Evolutionary conservation across 768 basidiomycete genomes (phyloP).

Genomic region (Mycena alexandri): DNA sequence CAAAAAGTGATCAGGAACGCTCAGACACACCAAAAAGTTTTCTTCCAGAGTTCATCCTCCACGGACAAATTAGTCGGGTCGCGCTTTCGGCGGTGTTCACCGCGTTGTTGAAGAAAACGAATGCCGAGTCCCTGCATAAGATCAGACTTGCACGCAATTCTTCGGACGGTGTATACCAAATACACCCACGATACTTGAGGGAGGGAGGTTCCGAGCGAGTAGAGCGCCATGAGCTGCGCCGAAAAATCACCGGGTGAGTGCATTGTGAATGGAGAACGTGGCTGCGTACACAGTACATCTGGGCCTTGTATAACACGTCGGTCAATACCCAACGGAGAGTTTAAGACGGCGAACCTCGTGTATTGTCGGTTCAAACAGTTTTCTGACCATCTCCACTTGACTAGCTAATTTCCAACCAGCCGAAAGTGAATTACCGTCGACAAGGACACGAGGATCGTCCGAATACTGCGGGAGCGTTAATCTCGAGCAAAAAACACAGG

Average conservation of each 20-base stretch:
- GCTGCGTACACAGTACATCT: constrained; percentile 69
- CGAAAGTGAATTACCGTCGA: constrained; percentile 56
- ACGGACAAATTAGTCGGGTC: constrained; percentile 44
- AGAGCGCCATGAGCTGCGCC: constrained; percentile 45
- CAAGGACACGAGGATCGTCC: constrained; percentile 57
- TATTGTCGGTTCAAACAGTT: constrained; percentile 67
- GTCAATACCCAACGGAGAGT: too few species aligned
- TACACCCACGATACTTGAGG: constrained; percentile 69
- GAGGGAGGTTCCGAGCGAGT: constrained; percentile 57
- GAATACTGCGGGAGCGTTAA: constrained; percentile 56
- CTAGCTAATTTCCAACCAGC: constrained; percentile 71
- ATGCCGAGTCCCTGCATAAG: constrained; percentile 61
- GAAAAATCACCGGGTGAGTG: constrained; percentile 2
- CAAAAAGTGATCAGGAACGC: background rate
- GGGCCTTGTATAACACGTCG: constrained; percentile 39
- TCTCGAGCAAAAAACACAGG: constrained; percentile 52
- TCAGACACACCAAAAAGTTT: constrained; percentile 62
- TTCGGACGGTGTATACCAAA: constrained; percentile 36
- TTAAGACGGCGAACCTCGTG: constrained; percentile 62
- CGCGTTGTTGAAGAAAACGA: constrained; percentile 71
- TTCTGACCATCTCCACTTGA: constrained; percentile 72
- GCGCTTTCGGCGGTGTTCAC: constrained; percentile 65
- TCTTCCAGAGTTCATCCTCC: constrained; percentile 74
- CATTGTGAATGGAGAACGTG: constrained; percentile 34
- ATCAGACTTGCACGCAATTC: too few species aligned